Percentiles rank a stretch among this genome's conserved stretches.
phyloP scores from a whole-genome alignment of 2,329 filamentous ascomycete genomes.

The Elsinoe perseae region DNA sequence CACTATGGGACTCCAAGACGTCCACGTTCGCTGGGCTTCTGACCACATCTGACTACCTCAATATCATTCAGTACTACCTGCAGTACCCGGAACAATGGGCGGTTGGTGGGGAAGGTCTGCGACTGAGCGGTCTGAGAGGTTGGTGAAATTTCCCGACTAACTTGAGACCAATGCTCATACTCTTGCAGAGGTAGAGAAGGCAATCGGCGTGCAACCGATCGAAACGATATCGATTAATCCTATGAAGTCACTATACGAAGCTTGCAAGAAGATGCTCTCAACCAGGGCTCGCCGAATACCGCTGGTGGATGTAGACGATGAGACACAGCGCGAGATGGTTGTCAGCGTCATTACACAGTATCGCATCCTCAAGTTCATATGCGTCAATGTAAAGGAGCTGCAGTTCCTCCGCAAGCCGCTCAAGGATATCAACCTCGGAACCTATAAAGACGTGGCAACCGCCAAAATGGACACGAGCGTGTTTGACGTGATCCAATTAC shows the following conservation, averaged over 20 bases:
- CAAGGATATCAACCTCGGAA: constrained; percentile 74
- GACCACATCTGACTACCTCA: constrained; percentile 96
- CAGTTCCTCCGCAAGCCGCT: constrained; percentile 82
- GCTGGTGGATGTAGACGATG: constrained; percentile 85
- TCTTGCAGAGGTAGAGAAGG: constrained; percentile 77
- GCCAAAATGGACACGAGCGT: constrained; percentile 85
- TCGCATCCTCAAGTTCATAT: constrained; percentile 96
- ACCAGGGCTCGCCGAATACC: constrained; percentile 90
- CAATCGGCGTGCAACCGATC: constrained; percentile 80
- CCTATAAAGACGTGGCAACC: constrained; percentile 72
- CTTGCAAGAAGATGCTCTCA: constrained; percentile 86
- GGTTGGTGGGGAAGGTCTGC: constrained; percentile 82
- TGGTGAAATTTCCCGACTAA: constrained; percentile 28
- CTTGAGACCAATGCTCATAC: neutral
- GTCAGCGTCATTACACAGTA: constrained; percentile 98
- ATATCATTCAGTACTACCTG: constrained; percentile 98
- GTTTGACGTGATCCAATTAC: constrained; percentile 85
- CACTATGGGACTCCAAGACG: constrained; percentile 89
- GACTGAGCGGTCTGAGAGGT: constrained; percentile 86
- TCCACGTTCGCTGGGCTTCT: constrained; percentile 90
- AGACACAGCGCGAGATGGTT: constrained; percentile 85
- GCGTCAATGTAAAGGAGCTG: constrained; percentile 86
- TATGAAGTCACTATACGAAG: constrained; percentile 83
- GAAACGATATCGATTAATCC: constrained; percentile 97
- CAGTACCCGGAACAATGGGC: constrained; percentile 83